Evolutionary conservation across 495 filamentous ascomycete species (phyloP), one percentile per base, ranked within the genome.

Genomic region (Sabuloglossum arenarium): DNA sequence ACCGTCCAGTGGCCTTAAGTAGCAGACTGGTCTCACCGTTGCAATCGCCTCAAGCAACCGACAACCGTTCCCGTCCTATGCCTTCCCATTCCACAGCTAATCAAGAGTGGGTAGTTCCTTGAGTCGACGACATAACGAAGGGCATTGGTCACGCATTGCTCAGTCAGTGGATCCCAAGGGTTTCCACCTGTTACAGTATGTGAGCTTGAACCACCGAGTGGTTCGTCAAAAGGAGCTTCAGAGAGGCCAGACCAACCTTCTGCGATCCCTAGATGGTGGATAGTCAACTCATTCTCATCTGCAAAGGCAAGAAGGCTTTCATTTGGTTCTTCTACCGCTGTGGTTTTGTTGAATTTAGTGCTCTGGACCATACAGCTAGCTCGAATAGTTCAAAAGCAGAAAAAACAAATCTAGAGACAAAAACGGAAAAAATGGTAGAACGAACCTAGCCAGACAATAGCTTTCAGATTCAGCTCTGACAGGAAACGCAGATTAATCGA

Each of bases 241-340:
- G 28, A 6, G 6, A 51, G 6, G 25, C 19, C 21, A 32, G 5
- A 39, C 51, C 3, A 21, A 54, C 51, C 57, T 39, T 64, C 63
- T 49, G 64, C 59, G 19, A 62, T 55, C 10, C 63, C 63, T 10
- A 64, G 55, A 27, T 65, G 63, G 37, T 64, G 59, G 28, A 62
- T 58, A 0, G 58, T 64, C 21, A 65, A 53, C 19, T 65, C 60
- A 37, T 62, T 64, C 14, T 64, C 63, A 23, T 64, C 63, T 24
- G 52, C 58, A 43, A 61, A 62, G 27, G 54, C 57, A 10, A 64
- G 55, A 9, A 65, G 50, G 50, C 51, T 25, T 60, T 64, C 62
- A 34, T 61, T 62, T 10, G 62, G 62, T 54, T 64, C 63, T 57
- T 65, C 62, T n/a, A 65, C 62, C n/a, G 63, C 62, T 64, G 58